Evolutionary conservation across 1,139 yeast genomes (phyloP), one percentile per base, ranked within the genome.

Genomic region (Tardiomyces digboiensis): DNA sequence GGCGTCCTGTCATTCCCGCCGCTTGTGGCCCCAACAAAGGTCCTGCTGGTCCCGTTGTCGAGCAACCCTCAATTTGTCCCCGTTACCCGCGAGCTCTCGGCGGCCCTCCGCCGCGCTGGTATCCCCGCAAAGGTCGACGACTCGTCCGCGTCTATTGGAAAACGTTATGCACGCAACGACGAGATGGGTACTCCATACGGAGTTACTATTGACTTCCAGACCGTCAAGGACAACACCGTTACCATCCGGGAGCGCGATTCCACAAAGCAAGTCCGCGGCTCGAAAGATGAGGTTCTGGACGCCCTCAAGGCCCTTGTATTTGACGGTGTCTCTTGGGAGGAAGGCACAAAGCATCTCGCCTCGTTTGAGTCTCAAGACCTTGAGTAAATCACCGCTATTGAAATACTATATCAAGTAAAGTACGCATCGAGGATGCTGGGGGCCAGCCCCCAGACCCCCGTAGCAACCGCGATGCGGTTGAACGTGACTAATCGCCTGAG

Each of bases 101-200:
- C 77, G 46, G 71, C 71, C 50, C 77, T 93, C 62, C 85, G 94
- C 68, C 72, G 74, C 56, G 80, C 80, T 53, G 93, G 88, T 64
- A 80, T 93, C 58, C 93, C 97, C 53, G 87, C 89, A 75, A 91
- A 89, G 75, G 82, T 89, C 47, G 99, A 93, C 65, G 98, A 93
- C 65, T 88, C 97, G 16, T 84, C 95, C 59, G 97, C 96, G 29
- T 87, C 97, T 23, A 91, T 93, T 58, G 99, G 99, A 71, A 87
- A 89, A 74, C 84, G 99, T 72, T 93, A 93, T 61, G 89, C 98
- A 50, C 86, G 99, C 74, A 93, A 93, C 66, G 99, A 93, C 67
- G 99, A 93, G 71, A 78, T 93, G 65, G 99, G 99, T 67, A 93
- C 98, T 47, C 98, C 99, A 56, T 93, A 91, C 62, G 99, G 99